Conservation (phyloP, 108 stramenopile genomes). For the Cylindrotheca closterium region DNA sequence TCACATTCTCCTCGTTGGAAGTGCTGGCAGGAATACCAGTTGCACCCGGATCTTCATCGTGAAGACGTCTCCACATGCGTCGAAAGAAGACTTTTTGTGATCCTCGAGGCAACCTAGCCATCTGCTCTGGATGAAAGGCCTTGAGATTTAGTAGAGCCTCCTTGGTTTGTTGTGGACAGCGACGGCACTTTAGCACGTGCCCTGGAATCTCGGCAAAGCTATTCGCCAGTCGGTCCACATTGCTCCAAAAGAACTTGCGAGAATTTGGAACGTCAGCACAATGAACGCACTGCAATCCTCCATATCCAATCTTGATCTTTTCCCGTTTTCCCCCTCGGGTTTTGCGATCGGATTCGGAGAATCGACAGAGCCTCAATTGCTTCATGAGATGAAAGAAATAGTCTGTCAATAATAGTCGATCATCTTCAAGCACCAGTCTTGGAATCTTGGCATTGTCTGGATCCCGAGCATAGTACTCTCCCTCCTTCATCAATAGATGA, state of each 20-base stretch:
- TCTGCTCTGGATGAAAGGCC: slow-evolving; percentile 69
- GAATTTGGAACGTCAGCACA: slow-evolving; percentile 59
- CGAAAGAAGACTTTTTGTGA: slow-evolving; percentile 90
- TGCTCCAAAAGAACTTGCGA: slow-evolving; percentile 90
- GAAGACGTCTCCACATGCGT: slow-evolving; percentile 85
- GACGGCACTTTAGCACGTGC: slow-evolving; percentile 80
- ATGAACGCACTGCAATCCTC: slow-evolving; percentile 85
- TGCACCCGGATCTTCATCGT: slow-evolving; percentile 51
- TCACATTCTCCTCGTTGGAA: slow-evolving; percentile 1
- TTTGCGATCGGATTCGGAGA: slow-evolving; percentile 82
- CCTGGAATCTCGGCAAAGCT: slow-evolving; percentile 90
- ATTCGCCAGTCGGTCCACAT: slow-evolving; percentile 83
- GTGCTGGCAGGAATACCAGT: slow-evolving; percentile 4
- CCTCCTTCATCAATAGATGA: slow-evolving; percentile 22
- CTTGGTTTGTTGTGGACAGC: slow-evolving; percentile 64
- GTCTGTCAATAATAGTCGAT: slow-evolving; percentile 73
- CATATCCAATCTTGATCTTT: slow-evolving; percentile 78
- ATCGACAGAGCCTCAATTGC: slow-evolving; percentile 77
- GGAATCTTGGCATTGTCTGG: slow-evolving; percentile 11
- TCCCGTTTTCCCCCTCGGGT: slow-evolving; percentile 91
- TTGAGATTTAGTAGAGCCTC: slow-evolving; percentile 74
- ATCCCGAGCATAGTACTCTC: slow-evolving; percentile 21
- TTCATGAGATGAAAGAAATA: slow-evolving; percentile 88
- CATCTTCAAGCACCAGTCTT: slow-evolving; percentile 49
- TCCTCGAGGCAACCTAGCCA: slow-evolving; percentile 75